Evolutionary conservation across 257 asterid genomes (phyloP).

Genomic region (Avicennia marina): DNA sequence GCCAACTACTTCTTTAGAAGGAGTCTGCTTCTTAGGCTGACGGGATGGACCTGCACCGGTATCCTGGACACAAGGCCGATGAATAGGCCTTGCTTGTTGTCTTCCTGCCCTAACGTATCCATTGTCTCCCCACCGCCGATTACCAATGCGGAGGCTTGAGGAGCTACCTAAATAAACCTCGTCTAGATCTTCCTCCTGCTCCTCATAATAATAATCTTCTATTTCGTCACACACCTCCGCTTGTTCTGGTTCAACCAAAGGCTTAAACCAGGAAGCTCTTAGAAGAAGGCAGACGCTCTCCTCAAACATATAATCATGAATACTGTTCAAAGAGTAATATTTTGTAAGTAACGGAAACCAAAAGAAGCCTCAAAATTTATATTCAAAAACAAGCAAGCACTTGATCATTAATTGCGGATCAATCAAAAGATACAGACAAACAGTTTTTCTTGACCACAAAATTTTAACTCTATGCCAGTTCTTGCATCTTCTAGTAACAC

Average conservation of each 20-base stretch:
- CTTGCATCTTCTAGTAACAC: too few species aligned
- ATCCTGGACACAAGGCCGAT: constrained; percentile 26
- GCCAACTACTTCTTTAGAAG: constrained; percentile 50
- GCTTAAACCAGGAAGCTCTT: constrained; percentile 84
- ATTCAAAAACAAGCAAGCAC: too few species aligned
- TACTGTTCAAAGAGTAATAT: constrained; percentile 19
- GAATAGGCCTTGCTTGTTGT: constrained; percentile 68
- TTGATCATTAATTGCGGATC: too few species aligned
- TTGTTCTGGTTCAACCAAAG: constrained; percentile 55
- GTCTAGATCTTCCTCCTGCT: constrained; percentile 48
- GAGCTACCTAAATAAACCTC: constrained; percentile 51
- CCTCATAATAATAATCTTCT: constrained; percentile 47
- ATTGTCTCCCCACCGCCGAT: constrained; percentile 80
- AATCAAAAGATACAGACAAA: too few species aligned
- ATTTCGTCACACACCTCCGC: constrained; percentile 47
- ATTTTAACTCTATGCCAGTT: too few species aligned
- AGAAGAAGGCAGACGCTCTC: constrained; percentile 94
- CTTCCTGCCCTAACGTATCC: constrained; percentile 83
- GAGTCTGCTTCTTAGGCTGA: constrained; percentile 49
- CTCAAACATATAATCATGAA: constrained; percentile 83
- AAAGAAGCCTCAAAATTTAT: not conserved
- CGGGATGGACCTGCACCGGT: constrained; percentile 64
- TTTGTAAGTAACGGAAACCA: not conserved
- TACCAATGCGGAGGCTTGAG: constrained; percentile 57
- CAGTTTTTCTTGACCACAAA: too few species aligned